Conservation (phyloP, 2,329 filamentous ascomycete genomes). For the Aspergillus ruber region DNA sequence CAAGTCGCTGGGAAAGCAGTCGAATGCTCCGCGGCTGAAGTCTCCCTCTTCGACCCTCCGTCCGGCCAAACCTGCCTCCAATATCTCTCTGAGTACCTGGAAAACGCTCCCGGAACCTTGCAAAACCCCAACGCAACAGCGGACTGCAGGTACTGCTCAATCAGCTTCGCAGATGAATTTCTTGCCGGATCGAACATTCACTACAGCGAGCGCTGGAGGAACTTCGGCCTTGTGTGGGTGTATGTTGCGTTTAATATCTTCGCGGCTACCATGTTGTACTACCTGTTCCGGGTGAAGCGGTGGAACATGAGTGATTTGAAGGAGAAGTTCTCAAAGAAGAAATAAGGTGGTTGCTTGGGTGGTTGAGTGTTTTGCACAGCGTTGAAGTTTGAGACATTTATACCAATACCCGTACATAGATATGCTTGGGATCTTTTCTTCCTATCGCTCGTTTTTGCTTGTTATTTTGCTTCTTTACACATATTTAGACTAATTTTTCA, state of each 20-base stretch:
- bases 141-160: slow-evolving; percentile 46
- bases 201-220: slow-evolving; percentile 59
- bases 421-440: no score
- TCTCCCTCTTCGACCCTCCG: slow-evolving; percentile 58
- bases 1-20: slow-evolving; percentile 63
- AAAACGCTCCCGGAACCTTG: slow-evolving; percentile 48
- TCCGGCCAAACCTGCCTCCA: slow-evolving; percentile 50
- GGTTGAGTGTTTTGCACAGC: no score
- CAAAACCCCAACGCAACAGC: slow-evolving; percentile 42
- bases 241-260: slow-evolving; percentile 54
- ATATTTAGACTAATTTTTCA: no score
- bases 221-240: slow-evolving; percentile 59
- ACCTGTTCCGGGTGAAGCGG: slow-evolving; percentile 30
- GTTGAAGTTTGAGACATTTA: no score
- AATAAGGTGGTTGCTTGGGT: no score
- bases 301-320: slow-evolving; percentile 14
- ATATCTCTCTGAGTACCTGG: slow-evolving; percentile 53
- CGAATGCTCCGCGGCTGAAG: slow-evolving; percentile 62
- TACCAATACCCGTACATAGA: no score
- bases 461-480: no score
- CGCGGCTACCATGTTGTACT: slow-evolving; percentile 41
- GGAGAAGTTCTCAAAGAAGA: slow-evolving; percentile 8
- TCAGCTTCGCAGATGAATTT: slow-evolving; percentile 33
- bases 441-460: no score
- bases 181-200: slow-evolving; percentile 39